Base-by-base conservation (phyloP, 805 yeast genomes). In the Candida namnaoensis region DNA sequence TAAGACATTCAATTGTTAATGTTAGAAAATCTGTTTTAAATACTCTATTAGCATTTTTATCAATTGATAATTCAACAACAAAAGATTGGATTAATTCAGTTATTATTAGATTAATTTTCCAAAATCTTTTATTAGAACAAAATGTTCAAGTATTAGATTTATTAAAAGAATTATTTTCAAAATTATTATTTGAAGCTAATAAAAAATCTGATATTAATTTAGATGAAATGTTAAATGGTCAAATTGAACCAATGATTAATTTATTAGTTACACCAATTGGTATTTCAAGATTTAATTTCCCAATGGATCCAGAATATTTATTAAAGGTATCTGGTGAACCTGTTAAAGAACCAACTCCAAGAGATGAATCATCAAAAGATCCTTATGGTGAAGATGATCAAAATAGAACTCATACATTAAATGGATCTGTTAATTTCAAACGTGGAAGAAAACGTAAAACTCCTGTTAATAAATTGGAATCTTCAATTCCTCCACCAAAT, bases 181-280 rank as follows among this genome's bases (percentile, higher is more conserved):
- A 64, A 34, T 57, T 88, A 41, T 57, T 90, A 19, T 41, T 48
- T 3, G 82, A 81, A 50, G 65, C 53, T 35, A 45, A 56, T 6
- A 55, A 55, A 28, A 59, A 58, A 33, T 50, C 58, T 3, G 66
- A 61, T n/a, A 57, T 69, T 11, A 48, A 65, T 2, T 60, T 83
- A 47, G 84, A 79, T 38, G 65, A 60, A 2, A 58, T 77, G 2
- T 76, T 88, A 47, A 60, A 66, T 4, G 64, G 66, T 5, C 90
- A 85, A 53, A 64, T 76, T 38, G 66, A 65, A 38, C 82, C 88
- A 7, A 66, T 82, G 45, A 62, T 83, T 41, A 74, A 79, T 13
- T 66, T 93, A 36, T 56, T 88, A 37, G 81, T 87, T 82, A 91
- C 98, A 0, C 99, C 99, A 3, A 84, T 93, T 44, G 99, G 99